A percentile compares a stretch with the other conserved stretches of the same genome.
Evolutionary conservation across 169 alveolate species (phyloP).

Genomic region (Nephromyces sp.): DNA sequence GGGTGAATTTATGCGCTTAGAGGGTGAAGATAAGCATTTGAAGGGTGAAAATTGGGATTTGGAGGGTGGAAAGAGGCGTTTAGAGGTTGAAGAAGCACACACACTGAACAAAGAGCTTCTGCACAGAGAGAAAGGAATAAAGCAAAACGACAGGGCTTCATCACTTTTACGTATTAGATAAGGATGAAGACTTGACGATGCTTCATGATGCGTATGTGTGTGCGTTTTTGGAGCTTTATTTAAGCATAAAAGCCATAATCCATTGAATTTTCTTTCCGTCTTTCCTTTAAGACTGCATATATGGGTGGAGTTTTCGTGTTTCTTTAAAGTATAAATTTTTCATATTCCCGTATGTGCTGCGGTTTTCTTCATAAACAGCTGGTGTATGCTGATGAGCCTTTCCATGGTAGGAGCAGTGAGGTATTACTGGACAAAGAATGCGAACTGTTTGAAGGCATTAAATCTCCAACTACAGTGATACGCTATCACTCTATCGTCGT

Average conservation of each 20-base stretch:
- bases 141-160: too few relatives aligned
- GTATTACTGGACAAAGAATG: not conserved
- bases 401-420: slow-evolving; percentile 22
- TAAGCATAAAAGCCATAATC: not conserved
- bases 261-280: not conserved
- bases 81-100: too few relatives aligned
- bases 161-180: too few relatives aligned
- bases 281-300: not conserved
- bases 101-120: too few relatives aligned
- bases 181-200: too few relatives aligned
- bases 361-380: not conserved
- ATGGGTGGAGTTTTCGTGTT: not conserved
- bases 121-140: too few relatives aligned
- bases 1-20: too few relatives aligned
- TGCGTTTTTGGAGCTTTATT: too few relatives aligned
- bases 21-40: too few relatives aligned
- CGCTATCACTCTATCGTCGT: slow-evolving; percentile 25
- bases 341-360: not conserved
- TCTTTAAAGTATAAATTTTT: not conserved
- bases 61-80: too few relatives aligned
- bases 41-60: too few relatives aligned
- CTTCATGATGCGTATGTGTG: too few relatives aligned
- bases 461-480: not conserved
- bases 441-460: slow-evolving; percentile 11
- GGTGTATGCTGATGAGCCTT: not conserved